Evolutionary conservation across 2,329 filamentous ascomycete genomes (phyloP).

Genomic region (Cytospora paraplurivora): DNA sequence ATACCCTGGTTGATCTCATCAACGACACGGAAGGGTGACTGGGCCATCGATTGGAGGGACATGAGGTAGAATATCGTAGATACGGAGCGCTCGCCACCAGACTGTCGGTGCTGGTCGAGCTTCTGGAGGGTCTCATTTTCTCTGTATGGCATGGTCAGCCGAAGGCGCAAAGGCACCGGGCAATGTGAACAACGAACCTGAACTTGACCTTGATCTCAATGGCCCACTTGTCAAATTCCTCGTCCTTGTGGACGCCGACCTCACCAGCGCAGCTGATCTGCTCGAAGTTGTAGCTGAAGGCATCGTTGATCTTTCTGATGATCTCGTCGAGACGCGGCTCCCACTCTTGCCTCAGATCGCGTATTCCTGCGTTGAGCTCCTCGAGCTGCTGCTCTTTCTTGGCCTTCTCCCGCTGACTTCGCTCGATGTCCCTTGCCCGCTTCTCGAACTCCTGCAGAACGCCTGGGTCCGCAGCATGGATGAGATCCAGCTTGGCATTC

Average conservation of each 20-base stretch:
- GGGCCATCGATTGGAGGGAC: conserved; percentile 90
- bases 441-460: conserved; percentile 77
- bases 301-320: conserved; percentile 79
- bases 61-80: conserved; percentile 99
- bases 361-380: conserved; percentile 59
- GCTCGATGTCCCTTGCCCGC: conserved; percentile 69
- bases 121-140: conserved; percentile 82
- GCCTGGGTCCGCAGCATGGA: conserved; percentile 74
- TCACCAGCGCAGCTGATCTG: conserved; percentile 94
- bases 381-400: conserved; percentile 57
- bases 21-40: conserved; percentile 94
- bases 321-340: conserved; percentile 81
- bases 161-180: conserved; percentile 5
- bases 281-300: conserved; percentile 90
- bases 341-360: conserved; percentile 70
- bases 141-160: conserved; percentile 43
- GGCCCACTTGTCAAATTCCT: conserved; percentile 92
- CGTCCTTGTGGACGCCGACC: conserved; percentile 83
- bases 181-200: conserved; percentile 57
- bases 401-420: conserved; percentile 59
- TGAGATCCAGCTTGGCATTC: conserved; percentile 74
- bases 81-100: conserved; percentile 92
- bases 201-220: conserved; percentile 96
- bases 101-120: conserved; percentile 90
- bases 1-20: conserved; percentile 99